Conservation (phyloP, 306 rosid species). For the Inga oerstediana region DNA sequence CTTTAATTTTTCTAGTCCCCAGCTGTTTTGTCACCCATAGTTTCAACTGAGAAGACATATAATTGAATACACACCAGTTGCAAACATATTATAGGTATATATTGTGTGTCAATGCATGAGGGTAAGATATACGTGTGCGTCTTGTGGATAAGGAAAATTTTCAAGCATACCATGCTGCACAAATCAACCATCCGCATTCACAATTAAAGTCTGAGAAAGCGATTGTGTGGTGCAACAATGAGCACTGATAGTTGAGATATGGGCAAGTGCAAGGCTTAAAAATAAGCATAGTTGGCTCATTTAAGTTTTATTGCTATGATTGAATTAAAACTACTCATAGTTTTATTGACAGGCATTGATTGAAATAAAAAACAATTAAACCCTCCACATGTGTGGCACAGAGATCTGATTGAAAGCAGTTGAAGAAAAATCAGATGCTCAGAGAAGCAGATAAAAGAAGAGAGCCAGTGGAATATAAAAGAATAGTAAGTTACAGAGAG, state of each 20-base stretch:
- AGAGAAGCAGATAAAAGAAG: conserved; percentile 22
- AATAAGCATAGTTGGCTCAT: conserved; percentile 28
- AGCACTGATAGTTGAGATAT: conserved; percentile 7
- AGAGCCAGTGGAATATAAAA: conserved; percentile 12
- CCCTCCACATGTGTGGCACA: too few relatives aligned
- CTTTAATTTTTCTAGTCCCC: too few relatives aligned
- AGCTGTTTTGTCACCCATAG: too few relatives aligned
- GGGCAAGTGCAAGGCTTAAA: conserved; percentile 8
- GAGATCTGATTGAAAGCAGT: neutral
- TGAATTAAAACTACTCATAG: neutral
- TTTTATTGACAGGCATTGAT: conserved; percentile 21
- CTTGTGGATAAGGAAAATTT: conserved; percentile 26
- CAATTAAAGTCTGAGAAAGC: conserved; percentile 17
- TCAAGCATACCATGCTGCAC: conserved; percentile 63
- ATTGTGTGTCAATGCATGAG: too few relatives aligned
- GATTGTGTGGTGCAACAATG: neutral
- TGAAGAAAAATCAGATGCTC: conserved; percentile 12
- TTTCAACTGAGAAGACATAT: too few relatives aligned
- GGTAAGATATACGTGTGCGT: neutral
- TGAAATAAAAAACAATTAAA: neutral
- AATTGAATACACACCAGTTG: too few relatives aligned
- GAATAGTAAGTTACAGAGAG: neutral
- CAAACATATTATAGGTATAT: too few relatives aligned
- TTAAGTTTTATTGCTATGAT: conserved; percentile 16
- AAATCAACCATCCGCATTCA: conserved; percentile 43